Conservation (phyloP, 2,329 filamentous ascomycete species). For the Dothiorella sarmentorum region DNA sequence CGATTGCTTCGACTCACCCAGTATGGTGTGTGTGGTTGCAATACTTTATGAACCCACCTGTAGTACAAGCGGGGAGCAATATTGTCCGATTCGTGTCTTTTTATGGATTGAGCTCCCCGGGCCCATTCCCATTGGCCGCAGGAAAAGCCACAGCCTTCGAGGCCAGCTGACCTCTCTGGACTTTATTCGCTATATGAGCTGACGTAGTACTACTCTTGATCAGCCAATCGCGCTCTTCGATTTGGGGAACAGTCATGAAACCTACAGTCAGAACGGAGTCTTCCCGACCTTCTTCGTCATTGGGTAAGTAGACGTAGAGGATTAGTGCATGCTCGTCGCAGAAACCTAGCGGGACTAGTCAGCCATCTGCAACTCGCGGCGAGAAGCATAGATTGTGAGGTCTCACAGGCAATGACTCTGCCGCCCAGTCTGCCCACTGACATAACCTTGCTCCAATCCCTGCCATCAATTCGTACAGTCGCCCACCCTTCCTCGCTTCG, state of each 20-base stretch:
- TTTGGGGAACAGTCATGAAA: background rate
- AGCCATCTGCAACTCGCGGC: background rate
- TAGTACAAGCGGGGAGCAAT: constrained; percentile 1
- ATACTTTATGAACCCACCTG: too few species aligned
- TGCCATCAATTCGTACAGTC: constrained; percentile 84
- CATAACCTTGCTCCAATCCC: constrained; percentile 91
- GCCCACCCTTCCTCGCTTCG: constrained; percentile 82
- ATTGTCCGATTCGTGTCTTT: constrained; percentile 15
- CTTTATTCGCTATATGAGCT: constrained; percentile 50
- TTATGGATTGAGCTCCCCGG: constrained; percentile 1
- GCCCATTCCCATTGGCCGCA: background rate
- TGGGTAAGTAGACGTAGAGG: constrained; percentile 75
- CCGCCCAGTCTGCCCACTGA: constrained; percentile 88
- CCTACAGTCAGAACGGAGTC: constrained; percentile 73
- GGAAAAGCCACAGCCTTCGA: background rate
- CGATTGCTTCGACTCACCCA: too few species aligned
- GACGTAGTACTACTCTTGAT: constrained; percentile 52
- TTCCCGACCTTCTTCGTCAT: constrained; percentile 65
- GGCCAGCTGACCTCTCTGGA: constrained; percentile 4
- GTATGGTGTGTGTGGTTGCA: too few species aligned
- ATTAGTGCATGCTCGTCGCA: constrained; percentile 76
- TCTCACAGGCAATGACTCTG: constrained; percentile 81
- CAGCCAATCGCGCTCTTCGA: background rate
- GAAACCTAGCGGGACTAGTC: constrained; percentile 50
- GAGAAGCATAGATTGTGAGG: constrained; percentile 19